phyloP scores from a whole-genome alignment of 2,329 filamentous ascomycete genomes.

The Nigrospora osmanthi region DNA sequence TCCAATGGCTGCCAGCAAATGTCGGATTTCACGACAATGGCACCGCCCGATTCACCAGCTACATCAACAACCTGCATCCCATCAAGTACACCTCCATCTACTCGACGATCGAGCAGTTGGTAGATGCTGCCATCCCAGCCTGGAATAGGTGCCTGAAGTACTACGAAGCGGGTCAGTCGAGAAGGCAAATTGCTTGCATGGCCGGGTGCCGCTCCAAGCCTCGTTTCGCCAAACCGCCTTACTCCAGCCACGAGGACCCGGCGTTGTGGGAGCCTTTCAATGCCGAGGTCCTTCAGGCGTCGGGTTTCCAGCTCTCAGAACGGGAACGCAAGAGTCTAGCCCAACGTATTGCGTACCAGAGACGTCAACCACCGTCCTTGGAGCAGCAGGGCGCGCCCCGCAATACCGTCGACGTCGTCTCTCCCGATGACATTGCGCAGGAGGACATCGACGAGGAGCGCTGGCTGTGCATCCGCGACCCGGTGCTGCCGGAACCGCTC shows the following conservation, averaged over 20 bases:
- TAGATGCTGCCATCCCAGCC: constrained; percentile 26
- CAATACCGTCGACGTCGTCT: background rate
- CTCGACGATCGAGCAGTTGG: constrained; percentile 23
- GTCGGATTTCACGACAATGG: constrained; percentile 18
- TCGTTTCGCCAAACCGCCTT: too few species aligned
- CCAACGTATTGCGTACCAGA: too few species aligned
- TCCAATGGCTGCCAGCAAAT: constrained; percentile 37
- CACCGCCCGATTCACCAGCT: constrained; percentile 28
- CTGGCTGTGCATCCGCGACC: constrained; percentile 3
- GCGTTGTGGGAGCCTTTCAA: background rate
- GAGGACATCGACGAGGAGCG: background rate
- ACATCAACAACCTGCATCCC: constrained; percentile 38
- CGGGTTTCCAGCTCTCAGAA: background rate
- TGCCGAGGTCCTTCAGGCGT: background rate
- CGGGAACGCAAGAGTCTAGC: too few species aligned
- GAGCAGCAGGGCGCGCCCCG: background rate
- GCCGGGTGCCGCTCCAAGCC: too few species aligned
- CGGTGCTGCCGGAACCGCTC: constrained; percentile 11
- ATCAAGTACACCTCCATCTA: constrained; percentile 22
- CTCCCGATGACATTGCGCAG: background rate
- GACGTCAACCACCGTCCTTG: background rate
- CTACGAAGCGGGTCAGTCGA: background rate
- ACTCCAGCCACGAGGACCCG: too few species aligned
- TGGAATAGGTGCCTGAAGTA: constrained; percentile 26
- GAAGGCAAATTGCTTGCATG: background rate